phyloP scores from a whole-genome alignment of 768 basidiomycete genomes.

The Auricularia cornea region DNA sequence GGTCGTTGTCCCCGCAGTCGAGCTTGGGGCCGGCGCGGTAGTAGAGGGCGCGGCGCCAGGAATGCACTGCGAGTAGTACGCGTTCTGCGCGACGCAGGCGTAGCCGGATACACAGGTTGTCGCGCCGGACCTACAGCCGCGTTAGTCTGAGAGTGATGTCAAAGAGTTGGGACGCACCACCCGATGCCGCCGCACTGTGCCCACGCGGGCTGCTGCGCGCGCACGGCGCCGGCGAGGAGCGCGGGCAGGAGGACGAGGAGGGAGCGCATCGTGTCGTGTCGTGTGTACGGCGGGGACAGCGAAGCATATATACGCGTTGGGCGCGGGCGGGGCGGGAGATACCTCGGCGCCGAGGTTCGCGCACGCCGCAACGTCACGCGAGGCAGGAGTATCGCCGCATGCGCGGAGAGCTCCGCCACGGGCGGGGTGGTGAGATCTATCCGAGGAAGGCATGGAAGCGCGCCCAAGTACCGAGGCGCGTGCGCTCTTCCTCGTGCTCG shows the following conservation, averaged over 20 bases:
- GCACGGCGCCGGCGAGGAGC: not conserved
- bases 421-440: not conserved
- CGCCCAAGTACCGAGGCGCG: not conserved
- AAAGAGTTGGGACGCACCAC: not conserved
- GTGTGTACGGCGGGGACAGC: not conserved
- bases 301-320: not conserved
- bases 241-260: not conserved
- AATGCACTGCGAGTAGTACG: not conserved
- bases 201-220: not conserved
- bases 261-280: not conserved
- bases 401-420: not conserved
- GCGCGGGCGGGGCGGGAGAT: not conserved
- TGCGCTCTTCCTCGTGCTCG: not conserved
- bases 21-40: slow-evolving; percentile 23
- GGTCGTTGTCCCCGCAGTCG: slow-evolving; percentile 31
- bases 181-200: not conserved
- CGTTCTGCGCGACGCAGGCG: not conserved
- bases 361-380: too few relatives aligned
- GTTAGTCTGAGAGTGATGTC: too few relatives aligned
- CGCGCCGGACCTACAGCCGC: not conserved
- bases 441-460: not conserved
- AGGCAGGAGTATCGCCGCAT: too few relatives aligned
- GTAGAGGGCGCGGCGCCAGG: slow-evolving; percentile 4
- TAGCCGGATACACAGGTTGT: not conserved
- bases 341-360: not conserved